Percentiles rank a stretch among this genome's conserved stretches.
These are phyloP conservation scores for Megacollybia marginata DNA, from an alignment of 768 basidiomycete species.

Conservation along the genomic window DNA sequence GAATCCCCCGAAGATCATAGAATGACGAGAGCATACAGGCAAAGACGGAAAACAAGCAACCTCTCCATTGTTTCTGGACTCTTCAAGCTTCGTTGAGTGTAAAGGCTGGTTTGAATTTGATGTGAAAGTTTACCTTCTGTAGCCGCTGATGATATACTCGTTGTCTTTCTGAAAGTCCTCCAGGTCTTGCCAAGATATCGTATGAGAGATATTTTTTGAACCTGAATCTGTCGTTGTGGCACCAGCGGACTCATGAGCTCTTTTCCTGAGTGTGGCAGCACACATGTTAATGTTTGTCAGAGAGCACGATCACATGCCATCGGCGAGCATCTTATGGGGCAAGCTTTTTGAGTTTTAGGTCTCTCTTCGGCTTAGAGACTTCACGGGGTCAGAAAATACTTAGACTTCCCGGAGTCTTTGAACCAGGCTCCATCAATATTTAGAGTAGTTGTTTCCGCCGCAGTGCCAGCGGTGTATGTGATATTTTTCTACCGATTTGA, in stretches of 20 bases:
- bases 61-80: constrained; percentile 52
- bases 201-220: constrained; percentile 5
- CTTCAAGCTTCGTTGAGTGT: constrained; percentile 15
- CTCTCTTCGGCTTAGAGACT: too few relatives aligned
- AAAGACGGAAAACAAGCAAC: constrained; percentile 56
- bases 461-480: too few relatives aligned
- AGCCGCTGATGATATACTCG: constrained; percentile 63
- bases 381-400: too few relatives aligned
- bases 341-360: too few relatives aligned
- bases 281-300: too few relatives aligned
- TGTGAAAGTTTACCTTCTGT: constrained; percentile 45
- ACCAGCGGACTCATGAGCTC: constrained; percentile 1
- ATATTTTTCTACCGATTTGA: too few relatives aligned
- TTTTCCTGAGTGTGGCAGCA: constrained; percentile 2
- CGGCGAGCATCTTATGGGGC: too few relatives aligned
- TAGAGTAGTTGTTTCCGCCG: too few relatives aligned
- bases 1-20: constrained; percentile 10
- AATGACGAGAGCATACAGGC: constrained; percentile 38
- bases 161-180: constrained; percentile 70
- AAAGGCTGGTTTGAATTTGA: constrained; percentile 1
- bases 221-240: background rate
- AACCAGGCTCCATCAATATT: too few relatives aligned
- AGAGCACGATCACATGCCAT: too few relatives aligned
- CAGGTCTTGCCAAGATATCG: constrained; percentile 47
- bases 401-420: too few relatives aligned